Conservation (phyloP, 805 yeast genomes). For the Nakazawaea sp. region DNA sequence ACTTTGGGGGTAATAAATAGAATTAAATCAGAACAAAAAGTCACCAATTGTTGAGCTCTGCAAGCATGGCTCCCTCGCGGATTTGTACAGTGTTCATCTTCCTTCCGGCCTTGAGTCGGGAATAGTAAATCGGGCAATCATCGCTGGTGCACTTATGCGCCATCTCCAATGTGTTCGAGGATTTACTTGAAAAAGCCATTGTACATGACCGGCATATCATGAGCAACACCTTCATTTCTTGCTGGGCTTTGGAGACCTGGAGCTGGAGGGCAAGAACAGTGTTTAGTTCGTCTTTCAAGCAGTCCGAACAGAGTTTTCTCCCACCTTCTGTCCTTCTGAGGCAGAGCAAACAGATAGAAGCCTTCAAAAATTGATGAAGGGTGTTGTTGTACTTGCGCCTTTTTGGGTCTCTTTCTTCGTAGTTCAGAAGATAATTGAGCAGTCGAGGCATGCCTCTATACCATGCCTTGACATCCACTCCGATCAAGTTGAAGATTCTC, state of each 20-base stretch:
- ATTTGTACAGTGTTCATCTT: constrained; percentile 14
- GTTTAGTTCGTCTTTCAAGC: constrained; percentile 27
- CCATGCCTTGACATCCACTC: constrained; percentile 79
- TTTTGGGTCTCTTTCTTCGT: neutral
- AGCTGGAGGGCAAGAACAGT: constrained; percentile 26
- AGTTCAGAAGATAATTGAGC: constrained; percentile 2
- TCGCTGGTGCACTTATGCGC: constrained; percentile 44
- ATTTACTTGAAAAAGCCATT: constrained; percentile 13
- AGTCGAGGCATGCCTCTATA: constrained; percentile 55
- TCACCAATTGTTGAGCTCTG: constrained; percentile 17
- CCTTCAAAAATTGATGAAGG: constrained; percentile 15
- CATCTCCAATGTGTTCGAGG: constrained; percentile 20
- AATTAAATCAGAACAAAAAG: neutral
- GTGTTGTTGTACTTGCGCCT: constrained; percentile 9
- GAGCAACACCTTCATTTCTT: constrained; percentile 20
- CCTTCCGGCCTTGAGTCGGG: constrained; percentile 35
- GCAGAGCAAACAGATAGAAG: constrained; percentile 24
- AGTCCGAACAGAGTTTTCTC: constrained; percentile 25
- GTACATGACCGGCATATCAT: constrained; percentile 31
- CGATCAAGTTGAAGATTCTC: constrained; percentile 72
- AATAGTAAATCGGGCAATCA: constrained; percentile 60
- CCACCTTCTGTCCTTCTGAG: constrained; percentile 12
- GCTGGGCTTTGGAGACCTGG: constrained; percentile 20
- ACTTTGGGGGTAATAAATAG: neutral
- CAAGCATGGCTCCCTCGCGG: constrained; percentile 13